Evolutionary conservation across 139 green algal species (phyloP), one percentile per base, ranked within the genome.

Genomic region (Chlamydomonas eustigma): DNA sequence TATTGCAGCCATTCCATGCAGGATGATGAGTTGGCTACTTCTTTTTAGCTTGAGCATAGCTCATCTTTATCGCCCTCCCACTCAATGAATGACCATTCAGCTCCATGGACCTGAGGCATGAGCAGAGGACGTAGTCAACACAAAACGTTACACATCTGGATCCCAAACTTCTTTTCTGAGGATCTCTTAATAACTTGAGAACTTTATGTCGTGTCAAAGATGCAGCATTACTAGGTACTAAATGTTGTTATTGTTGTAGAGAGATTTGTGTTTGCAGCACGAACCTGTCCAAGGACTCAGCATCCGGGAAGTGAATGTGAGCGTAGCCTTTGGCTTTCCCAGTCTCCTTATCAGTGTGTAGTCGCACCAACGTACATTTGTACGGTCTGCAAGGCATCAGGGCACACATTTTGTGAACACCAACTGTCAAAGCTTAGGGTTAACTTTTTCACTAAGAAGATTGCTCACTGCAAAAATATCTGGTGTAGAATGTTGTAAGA

Each of bases 291-390:
- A 93, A 51, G 2, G 80, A 79, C 3, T 73, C 65, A 38, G 84
- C 85, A 68, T 88, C 82, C 50, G 31, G 68, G 74, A 97, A 97
- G 82, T 97, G 93, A 44, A 97, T 85, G 83, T 97, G 93, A 0
- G 93, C 93, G 80, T 90, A 97, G 63, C 93, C 93, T 75, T 92
- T 94, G 70, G 83, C 87, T 38, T 69, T 77, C 31, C 91, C 90
- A 0, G 87, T 92, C 50, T 83, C 79, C 71, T 91, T 88, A 81
- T 97, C 91, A 1, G 84, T 96, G 82, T 97, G 91, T 64, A 97
- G 72, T 1, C 89, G 85, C 4, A 93, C 50, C 6, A 64, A 4
- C 1, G 30, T 71, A 39, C 90, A 84, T 74, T 88, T 81, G 33
- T 85, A 87, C 30, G 68, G 68, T n/a, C 37, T 75, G 68, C 33